Evolutionary conservation across 768 basidiomycete genomes (phyloP), one percentile per base, ranked within the genome.

Genomic region (Tulasnella sp.): DNA sequence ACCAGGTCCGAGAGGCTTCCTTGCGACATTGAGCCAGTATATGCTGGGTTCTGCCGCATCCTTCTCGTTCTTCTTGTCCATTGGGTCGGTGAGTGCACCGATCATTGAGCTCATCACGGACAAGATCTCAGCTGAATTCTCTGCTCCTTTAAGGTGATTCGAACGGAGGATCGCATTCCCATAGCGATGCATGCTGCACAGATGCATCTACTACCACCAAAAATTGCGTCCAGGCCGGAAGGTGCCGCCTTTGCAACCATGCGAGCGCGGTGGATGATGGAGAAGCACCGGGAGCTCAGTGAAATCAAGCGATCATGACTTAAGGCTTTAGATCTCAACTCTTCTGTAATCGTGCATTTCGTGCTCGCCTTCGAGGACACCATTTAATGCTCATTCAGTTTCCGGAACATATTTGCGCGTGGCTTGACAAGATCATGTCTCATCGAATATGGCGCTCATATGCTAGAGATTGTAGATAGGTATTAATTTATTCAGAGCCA

Each of bases 1-100:
- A 45, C 84, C 89, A 7, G 96, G 96, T 24, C 93, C 91, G 24
- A 80, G 93, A 68, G 96, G 96, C 10, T 75, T 83, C 51, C 75
- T 98, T 24, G 85, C 90, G 3, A 96, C 96, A 1, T 81, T 99
- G 52, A 95, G 94, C 13, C 91, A 94, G 67, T 98, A 97, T 72
- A 99, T 99, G 96, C 80, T 97, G 27, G 90, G 89, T 67, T 98
- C 95, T 66, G 95, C 90, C 4, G 94, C 94, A 7, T 96, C 95
- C 0, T 98, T 99, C 71, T 86, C 85, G 2, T 97, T 97, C 76
- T 98, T 98, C 84, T 84, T 98, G 62, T 82, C 91, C 42, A 89
- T 96, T 68, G 88, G 91, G 68, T 92, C 92, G 29, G 92, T 94
- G 68, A 67, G 83, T 68, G 3, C 54, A 58, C 62, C 55, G n/a